A percentile compares a stretch with the other conserved stretches of the same genome.
These are phyloP conservation scores for Linnemannia schmuckeri DNA, from an alignment of 192 early-diverging fungal genomes.

Conservation along the genomic window DNA sequence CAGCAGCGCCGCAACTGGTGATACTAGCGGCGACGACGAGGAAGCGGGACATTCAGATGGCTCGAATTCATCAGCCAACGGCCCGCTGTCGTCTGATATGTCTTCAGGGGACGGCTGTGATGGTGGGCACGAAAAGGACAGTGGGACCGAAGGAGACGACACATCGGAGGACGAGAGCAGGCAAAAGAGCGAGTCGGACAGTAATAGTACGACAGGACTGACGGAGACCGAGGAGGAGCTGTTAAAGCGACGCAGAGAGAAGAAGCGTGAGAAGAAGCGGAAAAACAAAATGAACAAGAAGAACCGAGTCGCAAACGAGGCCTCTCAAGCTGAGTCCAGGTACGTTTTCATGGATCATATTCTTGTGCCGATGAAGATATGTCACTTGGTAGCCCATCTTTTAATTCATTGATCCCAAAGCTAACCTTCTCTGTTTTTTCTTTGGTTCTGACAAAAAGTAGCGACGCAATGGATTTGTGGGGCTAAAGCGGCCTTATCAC, in stretches of 20 bases:
- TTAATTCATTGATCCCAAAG: too few species aligned
- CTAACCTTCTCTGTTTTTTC: too few species aligned
- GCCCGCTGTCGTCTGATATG: neutral
- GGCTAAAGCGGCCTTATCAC: too few species aligned
- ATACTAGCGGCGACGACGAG: constrained; percentile 11
- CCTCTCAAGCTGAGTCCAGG: neutral
- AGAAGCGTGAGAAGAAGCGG: constrained; percentile 44
- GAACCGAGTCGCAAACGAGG: constrained; percentile 6
- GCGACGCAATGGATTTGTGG: too few species aligned
- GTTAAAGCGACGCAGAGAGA: constrained; percentile 19
- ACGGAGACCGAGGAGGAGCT: constrained; percentile 22
- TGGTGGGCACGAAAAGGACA: neutral
- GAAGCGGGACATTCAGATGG: neutral
- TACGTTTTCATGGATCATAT: neutral
- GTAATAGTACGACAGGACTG: neutral
- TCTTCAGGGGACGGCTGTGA: neutral
- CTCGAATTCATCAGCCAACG: neutral
- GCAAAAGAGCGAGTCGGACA: neutral
- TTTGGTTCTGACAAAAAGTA: too few species aligned
- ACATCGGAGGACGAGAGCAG: neutral
- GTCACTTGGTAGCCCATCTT: too few species aligned
- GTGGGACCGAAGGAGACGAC: neutral
- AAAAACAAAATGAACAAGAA: constrained; percentile 48
- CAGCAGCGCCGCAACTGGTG: constrained; percentile 12
- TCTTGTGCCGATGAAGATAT: too few species aligned